Conservation (phyloP, 2,329 filamentous ascomycete species). For the Pezicula radicicola region DNA sequence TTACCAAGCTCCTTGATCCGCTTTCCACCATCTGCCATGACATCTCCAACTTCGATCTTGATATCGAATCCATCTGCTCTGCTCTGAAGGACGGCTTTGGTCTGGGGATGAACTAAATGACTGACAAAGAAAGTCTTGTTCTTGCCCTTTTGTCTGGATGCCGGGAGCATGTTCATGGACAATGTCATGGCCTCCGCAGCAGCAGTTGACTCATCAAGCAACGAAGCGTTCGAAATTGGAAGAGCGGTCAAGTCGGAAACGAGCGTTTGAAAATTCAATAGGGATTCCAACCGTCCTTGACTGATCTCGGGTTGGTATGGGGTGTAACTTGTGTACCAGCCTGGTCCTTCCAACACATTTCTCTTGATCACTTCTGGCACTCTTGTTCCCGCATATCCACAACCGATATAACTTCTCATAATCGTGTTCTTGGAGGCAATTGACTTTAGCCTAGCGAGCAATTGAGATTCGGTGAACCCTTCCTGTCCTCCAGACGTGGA, state of each 20-base stretch:
- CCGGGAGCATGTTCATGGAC: slow-evolving; percentile 72
- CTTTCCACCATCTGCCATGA: slow-evolving; percentile 62
- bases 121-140: slow-evolving; percentile 86
- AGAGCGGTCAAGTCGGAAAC: slow-evolving; percentile 84
- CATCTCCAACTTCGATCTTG: slow-evolving; percentile 69
- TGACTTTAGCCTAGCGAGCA: slow-evolving; percentile 48
- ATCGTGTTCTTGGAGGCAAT: slow-evolving; percentile 59
- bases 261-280: slow-evolving; percentile 95
- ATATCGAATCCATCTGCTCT: slow-evolving; percentile 92
- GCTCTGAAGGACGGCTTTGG: slow-evolving; percentile 76
- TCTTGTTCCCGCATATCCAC: slow-evolving; percentile 84
- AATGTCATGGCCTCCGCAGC: slow-evolving; percentile 96
- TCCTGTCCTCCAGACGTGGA: slow-evolving; percentile 30
- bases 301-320: slow-evolving; percentile 98
- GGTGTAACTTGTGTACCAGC: slow-evolving; percentile 97
- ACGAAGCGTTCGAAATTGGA: slow-evolving; percentile 84
- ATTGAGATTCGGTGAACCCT: slow-evolving; percentile 52
- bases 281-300: slow-evolving; percentile 85
- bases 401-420: slow-evolving; percentile 72
- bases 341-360: slow-evolving; percentile 88
- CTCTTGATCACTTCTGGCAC: slow-evolving; percentile 88
- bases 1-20: slow-evolving; percentile 72
- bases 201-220: slow-evolving; percentile 88
- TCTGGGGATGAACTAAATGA: slow-evolving; percentile 79
- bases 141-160: slow-evolving; percentile 67